A percentile compares a stretch with the other conserved stretches of the same genome.
These are phyloP conservation scores for Aschersonia sp. DNA, from an alignment of 2,329 filamentous ascomycete genomes.

Conservation along the genomic window DNA sequence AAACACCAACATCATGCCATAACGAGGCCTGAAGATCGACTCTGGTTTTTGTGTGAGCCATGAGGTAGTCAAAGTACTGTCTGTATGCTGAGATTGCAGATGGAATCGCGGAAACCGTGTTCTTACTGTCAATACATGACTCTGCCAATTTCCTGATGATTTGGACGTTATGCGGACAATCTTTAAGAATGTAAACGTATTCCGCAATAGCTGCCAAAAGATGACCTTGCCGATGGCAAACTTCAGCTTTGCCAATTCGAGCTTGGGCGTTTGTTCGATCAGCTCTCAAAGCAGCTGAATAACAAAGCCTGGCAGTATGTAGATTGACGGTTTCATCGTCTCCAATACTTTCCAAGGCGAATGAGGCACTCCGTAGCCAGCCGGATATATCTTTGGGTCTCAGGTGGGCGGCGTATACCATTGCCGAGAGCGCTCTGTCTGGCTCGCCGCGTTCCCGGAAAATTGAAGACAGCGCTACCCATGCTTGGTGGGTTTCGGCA, in stretches of 20 bases:
- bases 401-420: slow-evolving; percentile 47
- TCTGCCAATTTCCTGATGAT: slow-evolving; percentile 41
- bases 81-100: slow-evolving; percentile 34
- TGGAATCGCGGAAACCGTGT: slow-evolving; percentile 21
- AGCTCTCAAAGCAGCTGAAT: slow-evolving; percentile 42
- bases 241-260: slow-evolving; percentile 42
- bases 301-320: slow-evolving; percentile 42
- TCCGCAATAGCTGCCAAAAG: slow-evolving; percentile 38
- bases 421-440: slow-evolving; percentile 41
- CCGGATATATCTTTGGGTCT: slow-evolving; percentile 43
- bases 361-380: slow-evolving; percentile 45
- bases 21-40: slow-evolving; percentile 10
- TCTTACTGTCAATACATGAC: slow-evolving; percentile 36
- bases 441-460: slow-evolving; percentile 44
- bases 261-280: slow-evolving; percentile 42
- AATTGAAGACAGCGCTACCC: slow-evolving; percentile 46
- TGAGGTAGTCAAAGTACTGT: slow-evolving; percentile 28
- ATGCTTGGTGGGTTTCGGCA: slow-evolving; percentile 50
- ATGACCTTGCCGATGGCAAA: slow-evolving; percentile 41
- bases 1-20: slow-evolving; percentile 80
- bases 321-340: slow-evolving; percentile 33
- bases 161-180: slow-evolving; percentile 36
- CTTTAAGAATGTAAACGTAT: slow-evolving; percentile 39
- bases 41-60: not conserved
- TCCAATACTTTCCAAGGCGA: slow-evolving; percentile 34